Evolutionary conservation across 495 filamentous ascomycete genomes (phyloP).

Genomic region (Hapsidospora chrysogenum): DNA sequence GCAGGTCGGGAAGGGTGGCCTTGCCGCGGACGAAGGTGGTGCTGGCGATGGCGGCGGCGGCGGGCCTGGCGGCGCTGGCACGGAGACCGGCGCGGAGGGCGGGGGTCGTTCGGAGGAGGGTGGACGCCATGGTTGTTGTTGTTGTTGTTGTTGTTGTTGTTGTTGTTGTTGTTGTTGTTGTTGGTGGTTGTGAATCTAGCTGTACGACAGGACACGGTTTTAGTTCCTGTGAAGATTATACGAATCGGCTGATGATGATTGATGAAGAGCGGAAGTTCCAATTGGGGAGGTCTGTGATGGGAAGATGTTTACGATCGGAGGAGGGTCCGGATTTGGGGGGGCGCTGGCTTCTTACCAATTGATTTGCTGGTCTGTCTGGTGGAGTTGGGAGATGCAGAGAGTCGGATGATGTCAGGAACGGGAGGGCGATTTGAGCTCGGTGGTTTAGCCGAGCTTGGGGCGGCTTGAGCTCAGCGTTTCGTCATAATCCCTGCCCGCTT

Average conservation of each 20-base stretch:
- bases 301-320: background rate
- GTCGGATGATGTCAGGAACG: slow-evolving; percentile 1
- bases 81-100: slow-evolving; percentile 27
- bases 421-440: background rate
- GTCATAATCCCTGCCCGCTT: too few relatives aligned
- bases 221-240: too few relatives aligned
- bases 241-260: background rate
- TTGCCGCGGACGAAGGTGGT: slow-evolving; percentile 70
- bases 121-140: slow-evolving; percentile 27
- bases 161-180: background rate
- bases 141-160: too few relatives aligned
- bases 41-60: slow-evolving; percentile 40
- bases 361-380: too few relatives aligned
- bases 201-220: background rate
- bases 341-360: background rate
- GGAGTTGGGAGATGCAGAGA: background rate
- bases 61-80: slow-evolving; percentile 18
- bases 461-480: slow-evolving; percentile 2
- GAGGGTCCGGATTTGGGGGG: background rate
- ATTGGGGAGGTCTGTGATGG: background rate
- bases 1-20: slow-evolving; percentile 85
- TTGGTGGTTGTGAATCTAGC: too few relatives aligned
- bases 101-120: slow-evolving; percentile 32
- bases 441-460: background rate
- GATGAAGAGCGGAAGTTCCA: background rate